phyloP scores from a whole-genome alignment of 2,329 filamentous ascomycete genomes.

The Leptographium galeiforme region DNA sequence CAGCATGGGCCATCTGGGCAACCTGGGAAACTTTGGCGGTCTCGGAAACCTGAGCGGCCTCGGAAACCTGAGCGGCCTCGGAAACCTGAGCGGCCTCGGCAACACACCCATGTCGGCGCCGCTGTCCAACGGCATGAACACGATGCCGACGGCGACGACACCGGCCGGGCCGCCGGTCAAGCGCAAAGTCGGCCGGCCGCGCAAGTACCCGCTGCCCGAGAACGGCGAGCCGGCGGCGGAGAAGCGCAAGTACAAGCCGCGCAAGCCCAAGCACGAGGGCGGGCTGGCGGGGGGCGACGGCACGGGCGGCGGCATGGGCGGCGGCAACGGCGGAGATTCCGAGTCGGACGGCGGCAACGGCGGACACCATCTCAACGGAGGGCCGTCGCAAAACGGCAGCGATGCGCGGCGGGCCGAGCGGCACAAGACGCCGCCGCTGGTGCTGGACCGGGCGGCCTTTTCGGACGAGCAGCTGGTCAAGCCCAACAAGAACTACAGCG shows the following conservation, averaged over 20 bases:
- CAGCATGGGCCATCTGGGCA: neutral
- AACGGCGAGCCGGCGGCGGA: constrained; percentile 38
- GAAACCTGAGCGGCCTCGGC: too few relatives aligned
- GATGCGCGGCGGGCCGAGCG: constrained; percentile 47
- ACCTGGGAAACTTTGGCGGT: too few relatives aligned
- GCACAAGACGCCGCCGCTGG: constrained; percentile 46
- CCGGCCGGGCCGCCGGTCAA: constrained; percentile 44
- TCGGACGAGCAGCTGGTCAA: constrained; percentile 45
- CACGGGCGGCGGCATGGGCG: neutral
- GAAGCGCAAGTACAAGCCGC: constrained; percentile 54
- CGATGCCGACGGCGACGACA: constrained; percentile 15
- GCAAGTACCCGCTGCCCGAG: constrained; percentile 49
- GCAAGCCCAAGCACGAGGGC: constrained; percentile 30
- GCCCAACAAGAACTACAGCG: constrained; percentile 48
- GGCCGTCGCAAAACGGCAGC: constrained; percentile 15
- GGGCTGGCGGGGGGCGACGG: constrained; percentile 35
- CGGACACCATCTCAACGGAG: too few relatives aligned
- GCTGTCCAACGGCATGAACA: too few relatives aligned
- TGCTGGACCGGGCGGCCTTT: constrained; percentile 41
- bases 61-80: too few relatives aligned
- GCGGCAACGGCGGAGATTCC: neutral
- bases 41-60: too few relatives aligned
- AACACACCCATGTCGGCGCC: too few relatives aligned
- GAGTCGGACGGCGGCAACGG: constrained; percentile 25
- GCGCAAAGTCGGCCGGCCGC: constrained; percentile 50